A percentile compares a stretch with the other conserved stretches of the same genome.
These are phyloP conservation scores for Trichophyton equinum DNA, from an alignment of 2,329 filamentous ascomycete genomes.

Conservation along the genomic window DNA sequence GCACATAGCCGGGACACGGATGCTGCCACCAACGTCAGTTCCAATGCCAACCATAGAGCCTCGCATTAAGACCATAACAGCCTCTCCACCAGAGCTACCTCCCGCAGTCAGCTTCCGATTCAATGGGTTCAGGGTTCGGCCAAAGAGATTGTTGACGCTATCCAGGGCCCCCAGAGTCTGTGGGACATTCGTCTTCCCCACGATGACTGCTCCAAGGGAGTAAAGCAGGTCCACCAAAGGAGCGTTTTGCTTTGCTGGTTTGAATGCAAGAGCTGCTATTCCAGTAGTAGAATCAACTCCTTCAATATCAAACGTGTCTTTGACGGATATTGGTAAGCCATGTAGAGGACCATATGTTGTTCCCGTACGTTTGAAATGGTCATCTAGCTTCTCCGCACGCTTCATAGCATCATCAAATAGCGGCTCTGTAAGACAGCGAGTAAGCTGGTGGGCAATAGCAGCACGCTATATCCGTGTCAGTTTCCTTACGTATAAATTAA, in stretches of 20 bases:
- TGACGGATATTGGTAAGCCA: conserved; percentile 46
- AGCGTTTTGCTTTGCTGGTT: conserved; percentile 45
- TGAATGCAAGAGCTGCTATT: conserved; percentile 47
- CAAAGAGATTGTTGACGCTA: conserved; percentile 49
- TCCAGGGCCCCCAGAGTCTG: conserved; percentile 46
- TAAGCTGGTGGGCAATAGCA: conserved; percentile 31
- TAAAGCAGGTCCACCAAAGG: conserved; percentile 47
- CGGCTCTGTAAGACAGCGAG: conserved; percentile 41
- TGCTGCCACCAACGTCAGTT: conserved; percentile 45
- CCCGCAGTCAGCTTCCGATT: conserved; percentile 50
- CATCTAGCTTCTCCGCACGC: conserved; percentile 39
- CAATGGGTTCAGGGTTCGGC: conserved; percentile 50
- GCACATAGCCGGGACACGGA: conserved; percentile 39
- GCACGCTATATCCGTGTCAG: conserved; percentile 17
- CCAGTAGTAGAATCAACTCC: conserved; percentile 45
- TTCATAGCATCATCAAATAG: conserved; percentile 39
- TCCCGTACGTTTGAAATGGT: conserved; percentile 28
- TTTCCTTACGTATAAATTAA: not conserved
- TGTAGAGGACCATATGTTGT: conserved; percentile 46
- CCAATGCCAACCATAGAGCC: conserved; percentile 49
- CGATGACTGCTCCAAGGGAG: conserved; percentile 51
- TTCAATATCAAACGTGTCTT: conserved; percentile 35
- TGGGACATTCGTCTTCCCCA: conserved; percentile 58
- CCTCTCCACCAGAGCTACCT: conserved; percentile 55
- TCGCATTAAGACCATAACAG: conserved; percentile 45